Base-by-base conservation (phyloP, 78 protist species). In the Dictyostelium brefeldianum region DNA sequence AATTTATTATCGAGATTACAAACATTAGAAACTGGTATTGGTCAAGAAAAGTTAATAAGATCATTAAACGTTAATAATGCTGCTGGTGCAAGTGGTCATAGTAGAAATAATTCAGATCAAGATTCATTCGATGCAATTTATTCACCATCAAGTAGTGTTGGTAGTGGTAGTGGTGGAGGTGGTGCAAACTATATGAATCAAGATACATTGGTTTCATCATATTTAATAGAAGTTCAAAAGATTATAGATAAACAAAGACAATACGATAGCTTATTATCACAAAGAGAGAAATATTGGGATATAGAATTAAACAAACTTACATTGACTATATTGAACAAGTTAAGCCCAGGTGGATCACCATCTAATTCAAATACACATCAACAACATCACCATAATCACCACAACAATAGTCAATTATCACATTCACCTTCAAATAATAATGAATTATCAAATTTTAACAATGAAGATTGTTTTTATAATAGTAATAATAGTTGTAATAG, bases 231-330 rank as follows among this genome's bases (percentile, higher is more conserved):
- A 31, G 69, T 87, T 27, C 81, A 77, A 25, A 47, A 48, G 46
- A 64, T 87, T 9, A 54, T 87, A 20, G 93, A 87, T 47, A 53
- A 64, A 50, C 83, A 74, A 77, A 77, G 80, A 77, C 83, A 75
- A 48, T 87, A 87, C 47, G 93, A 87, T 20, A 29, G 43, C 15
- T 56, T 87, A 59, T 62, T 87, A 43, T 12, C 93, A 46, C 78
- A 77, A 64, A 80, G 93, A 47, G 93, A 87, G 64, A 80, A 87
- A 18, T 29, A 29, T 62, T 87, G 93, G 93, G 93, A 87, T 46
- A 48, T 65, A n/a, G 84, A 87, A 36, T 51, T 77, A 67, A 69
- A 82, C 53, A 51, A 82, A 82, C 17, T 71, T 50, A 48, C 78
- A 43, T n/a, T 15, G 29, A 9, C 62, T 50, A 17, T 27, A 25